Evolutionary conservation across 2,329 filamentous ascomycete genomes (phyloP).

Genomic region (Clonostachys rosea): DNA sequence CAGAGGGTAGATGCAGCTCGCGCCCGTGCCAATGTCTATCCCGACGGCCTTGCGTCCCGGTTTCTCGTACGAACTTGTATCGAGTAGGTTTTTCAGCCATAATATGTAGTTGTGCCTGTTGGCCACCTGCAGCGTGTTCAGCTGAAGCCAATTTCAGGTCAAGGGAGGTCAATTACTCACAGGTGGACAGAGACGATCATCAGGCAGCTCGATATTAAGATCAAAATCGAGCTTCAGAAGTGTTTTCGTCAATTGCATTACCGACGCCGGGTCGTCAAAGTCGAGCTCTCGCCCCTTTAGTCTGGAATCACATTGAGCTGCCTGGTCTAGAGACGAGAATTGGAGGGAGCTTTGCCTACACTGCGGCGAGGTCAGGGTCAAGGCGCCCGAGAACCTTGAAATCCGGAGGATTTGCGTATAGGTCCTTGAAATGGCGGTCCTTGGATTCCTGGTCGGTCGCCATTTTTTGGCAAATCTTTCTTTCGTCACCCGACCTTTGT

Average conservation of each 20-base stretch:
- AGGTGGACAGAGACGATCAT: constrained; percentile 80
- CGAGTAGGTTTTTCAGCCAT: constrained; percentile 80
- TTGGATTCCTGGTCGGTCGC: background rate
- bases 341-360: constrained; percentile 20
- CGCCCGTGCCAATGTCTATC: constrained; percentile 84
- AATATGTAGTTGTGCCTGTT: constrained; percentile 83
- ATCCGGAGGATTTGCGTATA: constrained; percentile 34
- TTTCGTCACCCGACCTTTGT: background rate
- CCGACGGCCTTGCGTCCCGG: constrained; percentile 54
- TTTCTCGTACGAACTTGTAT: constrained; percentile 57
- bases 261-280: constrained; percentile 72
- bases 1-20: constrained; percentile 87
- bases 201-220: constrained; percentile 65
- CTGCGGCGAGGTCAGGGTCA: constrained; percentile 32
- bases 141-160: background rate
- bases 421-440: constrained; percentile 25
- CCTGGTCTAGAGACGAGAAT: background rate
- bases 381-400: constrained; percentile 34
- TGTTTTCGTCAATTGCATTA: constrained; percentile 78
- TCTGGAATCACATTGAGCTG: constrained; percentile 10
- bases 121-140: constrained; percentile 31
- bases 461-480: background rate
- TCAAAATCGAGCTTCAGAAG: constrained; percentile 73
- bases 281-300: constrained; percentile 55
- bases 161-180: constrained; percentile 36